Percentiles rank a stretch among this genome's conserved stretches.
Conservation (phyloP, 768 basidiomycete genomes). For the Multifurca ochricompacta region DNA sequence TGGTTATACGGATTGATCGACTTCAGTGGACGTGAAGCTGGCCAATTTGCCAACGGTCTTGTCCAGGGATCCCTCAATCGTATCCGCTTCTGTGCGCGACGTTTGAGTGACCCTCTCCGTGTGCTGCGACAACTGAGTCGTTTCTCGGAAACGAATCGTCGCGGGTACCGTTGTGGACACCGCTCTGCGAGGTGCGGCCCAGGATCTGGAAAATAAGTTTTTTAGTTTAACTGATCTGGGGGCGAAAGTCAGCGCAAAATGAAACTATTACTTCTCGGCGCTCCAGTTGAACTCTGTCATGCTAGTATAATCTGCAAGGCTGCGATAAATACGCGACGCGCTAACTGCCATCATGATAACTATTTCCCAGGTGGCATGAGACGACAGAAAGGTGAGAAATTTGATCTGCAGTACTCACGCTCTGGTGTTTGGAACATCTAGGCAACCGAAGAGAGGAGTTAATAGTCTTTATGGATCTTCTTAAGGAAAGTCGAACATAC, state of each 20-base stretch:
- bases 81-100: background rate
- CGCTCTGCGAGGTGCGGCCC: background rate
- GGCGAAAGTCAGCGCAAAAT: background rate
- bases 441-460: background rate
- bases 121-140: background rate
- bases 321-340: conserved; percentile 15
- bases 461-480: background rate
- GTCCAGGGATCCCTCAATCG: background rate
- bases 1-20: background rate
- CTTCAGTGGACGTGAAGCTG: background rate
- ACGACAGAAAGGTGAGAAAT: background rate
- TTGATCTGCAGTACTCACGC: conserved; percentile 5
- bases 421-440: conserved; percentile 18
- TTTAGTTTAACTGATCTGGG: background rate
- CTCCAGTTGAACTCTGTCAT: conserved; percentile 15
- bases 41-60: background rate
- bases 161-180: background rate
- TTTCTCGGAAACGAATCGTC: background rate
- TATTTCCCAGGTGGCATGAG: background rate
- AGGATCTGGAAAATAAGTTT: background rate
- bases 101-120: background rate
- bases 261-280: conserved; percentile 1
- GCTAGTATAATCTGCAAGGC: conserved; percentile 13
- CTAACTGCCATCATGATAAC: conserved; percentile 19
- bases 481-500: background rate